Base-by-base conservation (phyloP, 2,329 filamentous ascomycete genomes). In the Penicillium sp. region DNA sequence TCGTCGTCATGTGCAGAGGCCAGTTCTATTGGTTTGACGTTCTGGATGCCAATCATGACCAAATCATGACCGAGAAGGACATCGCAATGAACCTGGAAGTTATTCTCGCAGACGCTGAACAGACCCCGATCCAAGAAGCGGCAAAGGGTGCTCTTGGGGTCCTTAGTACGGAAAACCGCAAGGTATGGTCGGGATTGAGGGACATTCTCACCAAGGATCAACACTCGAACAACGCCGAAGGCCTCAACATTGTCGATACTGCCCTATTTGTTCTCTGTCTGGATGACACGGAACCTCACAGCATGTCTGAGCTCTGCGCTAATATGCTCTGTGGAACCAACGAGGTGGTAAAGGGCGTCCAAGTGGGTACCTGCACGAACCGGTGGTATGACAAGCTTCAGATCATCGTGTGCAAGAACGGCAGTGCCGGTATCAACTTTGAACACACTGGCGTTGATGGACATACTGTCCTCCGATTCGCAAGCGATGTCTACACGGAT, bases 11-110 rank as follows among this genome's bases (percentile, higher is more conserved):
- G 79, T 96, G 92, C 73, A 91, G 94, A 67, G 95, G 95, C 1
- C 95, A 99, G 69, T 93, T 98, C 72, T 99, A 99, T 79, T 98
- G 94, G 94, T 99, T 99, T 71, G 95, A 99, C 76, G 93, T 97
- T 2, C 83, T 99, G 19, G 95, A 99, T 70, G 90, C 94, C 68
- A 96, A 97, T 77, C 91, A 91, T 7, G 95, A 99, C 76, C 82
- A 96, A 60, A 97, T 99, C 78, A 98, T 98, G 94, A 93, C 90
- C 0, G 95, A 98, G 77, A 94, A 92, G 75, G 95, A 99, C 71
- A 86, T 99, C 58, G 89, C 91, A 7, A 84, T 97, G 73, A 98
- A 99, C 72, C 82, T 99, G 19, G 91, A 96, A 73, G 94, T 92
- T 15, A 95, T 98, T 70, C 86, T 96, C 58, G 91, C 96, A 60